phyloP scores from a whole-genome alignment of 148 eudicot genomes.

The Agrostemma githago region DNA sequence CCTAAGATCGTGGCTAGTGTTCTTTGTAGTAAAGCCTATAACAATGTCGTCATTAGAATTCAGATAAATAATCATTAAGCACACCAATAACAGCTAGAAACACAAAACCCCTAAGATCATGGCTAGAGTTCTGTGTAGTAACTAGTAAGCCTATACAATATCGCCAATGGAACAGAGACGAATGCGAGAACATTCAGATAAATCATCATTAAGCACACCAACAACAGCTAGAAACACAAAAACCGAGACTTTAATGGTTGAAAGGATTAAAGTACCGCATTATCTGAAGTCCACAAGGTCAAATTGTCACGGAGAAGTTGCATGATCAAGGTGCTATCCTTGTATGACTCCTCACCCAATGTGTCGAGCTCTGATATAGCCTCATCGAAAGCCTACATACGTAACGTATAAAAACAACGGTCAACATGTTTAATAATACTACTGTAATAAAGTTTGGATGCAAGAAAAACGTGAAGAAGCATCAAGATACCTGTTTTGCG shows the following conservation, averaged over 20 bases:
- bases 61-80: not conserved
- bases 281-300: slow-evolving; percentile 79
- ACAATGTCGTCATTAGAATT: not conserved
- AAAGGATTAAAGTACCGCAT: slow-evolving; percentile 32
- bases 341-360: slow-evolving; percentile 74
- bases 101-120: not conserved
- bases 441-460: not conserved
- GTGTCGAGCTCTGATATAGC: slow-evolving; percentile 77
- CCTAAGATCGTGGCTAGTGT: not conserved
- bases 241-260: not conserved
- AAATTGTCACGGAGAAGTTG: slow-evolving; percentile 77
- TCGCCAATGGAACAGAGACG: not conserved
- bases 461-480: not conserved
- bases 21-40: not conserved
- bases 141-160: too few relatives aligned
- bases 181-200: not conserved
- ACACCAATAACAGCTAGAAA: not conserved
- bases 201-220: not conserved
- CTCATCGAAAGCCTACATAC: slow-evolving; percentile 61
- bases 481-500: slow-evolving; percentile 60
- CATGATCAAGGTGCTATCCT: slow-evolving; percentile 87
- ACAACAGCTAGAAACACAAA: not conserved
- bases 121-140: too few relatives aligned
- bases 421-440: not conserved
- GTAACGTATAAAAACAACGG: not conserved